phyloP scores from a whole-genome alignment of 192 early-diverging fungal species.

The Allomyces arbusculus region DNA sequence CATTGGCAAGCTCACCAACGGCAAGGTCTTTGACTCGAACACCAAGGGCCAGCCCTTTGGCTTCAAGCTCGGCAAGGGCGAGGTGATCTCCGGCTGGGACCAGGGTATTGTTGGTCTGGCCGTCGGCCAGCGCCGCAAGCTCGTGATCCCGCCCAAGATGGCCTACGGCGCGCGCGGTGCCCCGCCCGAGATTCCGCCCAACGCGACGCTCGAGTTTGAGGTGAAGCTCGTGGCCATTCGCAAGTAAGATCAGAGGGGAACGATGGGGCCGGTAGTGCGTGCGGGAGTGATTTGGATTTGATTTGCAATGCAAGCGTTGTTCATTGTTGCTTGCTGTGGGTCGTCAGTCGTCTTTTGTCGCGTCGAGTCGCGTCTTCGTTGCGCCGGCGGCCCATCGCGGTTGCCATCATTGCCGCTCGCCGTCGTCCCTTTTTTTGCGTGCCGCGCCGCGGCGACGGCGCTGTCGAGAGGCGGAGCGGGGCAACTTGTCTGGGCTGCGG shows the following conservation, averaged over 20 bases:
- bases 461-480: no score
- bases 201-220: slow-evolving; percentile 79
- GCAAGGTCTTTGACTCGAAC: slow-evolving; percentile 94
- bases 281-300: no score
- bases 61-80: slow-evolving; percentile 67
- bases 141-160: slow-evolving; percentile 68
- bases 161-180: slow-evolving; percentile 59
- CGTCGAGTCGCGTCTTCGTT: no score
- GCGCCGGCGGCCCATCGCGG: no score
- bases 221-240: slow-evolving; percentile 53
- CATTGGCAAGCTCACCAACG: slow-evolving; percentile 77
- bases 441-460: no score
- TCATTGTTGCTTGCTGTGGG: no score
- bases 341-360: no score
- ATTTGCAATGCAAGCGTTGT: no score
- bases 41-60: slow-evolving; percentile 71
- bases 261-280: no score
- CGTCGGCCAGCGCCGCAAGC: slow-evolving; percentile 71
- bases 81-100: slow-evolving; percentile 98
- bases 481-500: no score
- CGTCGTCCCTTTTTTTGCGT: no score
- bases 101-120: slow-evolving; percentile 73
- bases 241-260: slow-evolving; percentile 18
- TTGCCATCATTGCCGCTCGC: no score
- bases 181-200: slow-evolving; percentile 78